Evolutionary conservation across 352 stramenopile species (phyloP).

Genomic region (Pythium monospermum): DNA sequence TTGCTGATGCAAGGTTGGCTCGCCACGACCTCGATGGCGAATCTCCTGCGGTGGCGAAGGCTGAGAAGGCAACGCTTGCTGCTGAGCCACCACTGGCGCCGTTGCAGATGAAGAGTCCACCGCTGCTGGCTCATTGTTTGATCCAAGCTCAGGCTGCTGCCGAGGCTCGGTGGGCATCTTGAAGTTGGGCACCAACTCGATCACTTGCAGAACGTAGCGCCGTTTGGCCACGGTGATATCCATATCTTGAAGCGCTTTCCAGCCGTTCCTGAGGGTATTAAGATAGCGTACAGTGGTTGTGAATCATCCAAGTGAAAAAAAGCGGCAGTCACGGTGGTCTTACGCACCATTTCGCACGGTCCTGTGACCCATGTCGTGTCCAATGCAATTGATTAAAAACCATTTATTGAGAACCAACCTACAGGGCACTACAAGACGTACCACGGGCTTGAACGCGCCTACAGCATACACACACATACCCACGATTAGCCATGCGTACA

Average conservation of each 20-base stretch:
- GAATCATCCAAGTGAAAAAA: neutral
- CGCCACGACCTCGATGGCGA: neutral
- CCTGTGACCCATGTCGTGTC: slow-evolving; percentile 16
- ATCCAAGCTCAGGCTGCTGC: neutral
- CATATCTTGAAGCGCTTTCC: slow-evolving; percentile 36
- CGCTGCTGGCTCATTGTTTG: neutral
- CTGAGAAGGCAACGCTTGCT: neutral
- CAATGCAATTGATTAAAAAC: neutral
- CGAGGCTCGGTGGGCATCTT: slow-evolving; percentile 23
- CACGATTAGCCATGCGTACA: no score
- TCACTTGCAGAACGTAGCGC: slow-evolving; percentile 47
- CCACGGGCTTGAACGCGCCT: slow-evolving; percentile 53
- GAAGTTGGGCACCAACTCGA: slow-evolving; percentile 44
- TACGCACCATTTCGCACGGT: slow-evolving; percentile 55
- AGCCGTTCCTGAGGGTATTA: slow-evolving; percentile 42
- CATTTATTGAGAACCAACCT: neutral
- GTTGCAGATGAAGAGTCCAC: no score
- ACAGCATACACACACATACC: neutral
- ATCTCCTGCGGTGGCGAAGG: neutral
- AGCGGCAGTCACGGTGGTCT: neutral
- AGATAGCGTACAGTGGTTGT: no score
- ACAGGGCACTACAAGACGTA: slow-evolving; percentile 14
- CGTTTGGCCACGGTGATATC: slow-evolving; percentile 32
- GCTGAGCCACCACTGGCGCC: neutral
- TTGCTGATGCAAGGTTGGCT: neutral